Evolutionary conservation across 208 protist species (phyloP).

Genomic region (Wallacemonas sp.): DNA sequence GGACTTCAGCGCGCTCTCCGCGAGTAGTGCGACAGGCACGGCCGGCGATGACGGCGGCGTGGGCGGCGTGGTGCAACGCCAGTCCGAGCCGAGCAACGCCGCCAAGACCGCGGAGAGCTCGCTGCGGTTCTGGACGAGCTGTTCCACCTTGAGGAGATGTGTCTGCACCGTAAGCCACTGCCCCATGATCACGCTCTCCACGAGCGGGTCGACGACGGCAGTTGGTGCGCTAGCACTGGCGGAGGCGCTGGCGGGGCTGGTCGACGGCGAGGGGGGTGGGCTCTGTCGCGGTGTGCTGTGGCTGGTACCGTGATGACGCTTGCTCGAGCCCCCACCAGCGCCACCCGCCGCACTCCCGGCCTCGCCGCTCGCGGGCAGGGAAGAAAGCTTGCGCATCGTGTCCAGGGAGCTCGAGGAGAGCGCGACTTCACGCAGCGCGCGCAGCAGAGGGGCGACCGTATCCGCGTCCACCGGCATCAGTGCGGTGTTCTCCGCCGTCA

Average conservation of each 20-base stretch:
- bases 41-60: not conserved
- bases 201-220: not conserved
- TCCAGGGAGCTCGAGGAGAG: slow-evolving; percentile 44
- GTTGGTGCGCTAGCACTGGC: not conserved
- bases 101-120: slow-evolving; percentile 52
- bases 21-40: no score
- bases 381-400: slow-evolving; percentile 15
- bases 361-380: not conserved
- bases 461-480: slow-evolving; percentile 42
- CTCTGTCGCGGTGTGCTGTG: not conserved
- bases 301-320: not conserved
- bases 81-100: slow-evolving; percentile 35
- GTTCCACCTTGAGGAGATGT: slow-evolving; percentile 33
- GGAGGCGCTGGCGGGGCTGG: not conserved
- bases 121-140: slow-evolving; percentile 40
- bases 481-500: slow-evolving; percentile 1
- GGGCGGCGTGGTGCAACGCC: slow-evolving; percentile 20
- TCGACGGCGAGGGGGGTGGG: not conserved
- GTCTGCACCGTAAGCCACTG: slow-evolving; percentile 51
- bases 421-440: slow-evolving; percentile 51
- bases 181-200: slow-evolving; percentile 23
- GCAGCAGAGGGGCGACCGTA: slow-evolving; percentile 38
- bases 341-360: not conserved
- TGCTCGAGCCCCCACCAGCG: not conserved
- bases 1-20: no score